Conservation (phyloP, 2,329 filamentous ascomycete species). For the Venturia pyrina region DNA sequence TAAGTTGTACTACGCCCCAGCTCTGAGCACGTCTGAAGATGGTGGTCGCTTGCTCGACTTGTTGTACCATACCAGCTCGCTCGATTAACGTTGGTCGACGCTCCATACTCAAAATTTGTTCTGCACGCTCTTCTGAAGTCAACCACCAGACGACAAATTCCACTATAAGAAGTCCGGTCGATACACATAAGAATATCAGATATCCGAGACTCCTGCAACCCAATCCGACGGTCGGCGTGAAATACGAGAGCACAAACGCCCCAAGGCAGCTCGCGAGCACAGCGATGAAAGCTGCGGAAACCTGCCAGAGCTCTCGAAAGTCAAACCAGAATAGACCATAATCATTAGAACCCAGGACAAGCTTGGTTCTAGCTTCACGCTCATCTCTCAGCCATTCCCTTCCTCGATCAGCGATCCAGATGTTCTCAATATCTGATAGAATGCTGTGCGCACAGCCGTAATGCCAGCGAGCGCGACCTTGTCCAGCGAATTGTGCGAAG, state of each 20-base stretch:
- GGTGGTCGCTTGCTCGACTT: neutral
- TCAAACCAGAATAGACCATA: slow-evolving; percentile 13
- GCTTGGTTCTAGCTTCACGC: slow-evolving; percentile 4
- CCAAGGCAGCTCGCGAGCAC: slow-evolving; percentile 9
- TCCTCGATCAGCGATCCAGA: slow-evolving; percentile 11
- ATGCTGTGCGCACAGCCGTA: slow-evolving; percentile 13
- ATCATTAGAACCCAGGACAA: slow-evolving; percentile 11
- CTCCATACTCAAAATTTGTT: neutral
- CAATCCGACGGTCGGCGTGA: slow-evolving; percentile 13
- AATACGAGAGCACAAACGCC: slow-evolving; percentile 12
- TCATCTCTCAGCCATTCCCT: slow-evolving; percentile 13
- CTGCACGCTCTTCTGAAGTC: slow-evolving; percentile 7
- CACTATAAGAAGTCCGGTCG: slow-evolving; percentile 1
- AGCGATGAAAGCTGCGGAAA: slow-evolving; percentile 4
- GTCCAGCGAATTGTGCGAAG: slow-evolving; percentile 12
- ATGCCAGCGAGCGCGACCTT: slow-evolving; percentile 13
- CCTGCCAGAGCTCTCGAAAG: slow-evolving; percentile 12
- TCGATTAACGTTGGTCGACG: neutral
- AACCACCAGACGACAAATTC: slow-evolving; percentile 11
- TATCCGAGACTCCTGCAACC: slow-evolving; percentile 12
- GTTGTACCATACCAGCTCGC: neutral
- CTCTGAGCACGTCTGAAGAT: neutral
- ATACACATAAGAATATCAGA: slow-evolving; percentile 7
- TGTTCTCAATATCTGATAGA: slow-evolving; percentile 13
- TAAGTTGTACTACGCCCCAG: neutral